Evolutionary conservation across 106 monocot species (phyloP).

Genomic region (Allium sativum): DNA sequence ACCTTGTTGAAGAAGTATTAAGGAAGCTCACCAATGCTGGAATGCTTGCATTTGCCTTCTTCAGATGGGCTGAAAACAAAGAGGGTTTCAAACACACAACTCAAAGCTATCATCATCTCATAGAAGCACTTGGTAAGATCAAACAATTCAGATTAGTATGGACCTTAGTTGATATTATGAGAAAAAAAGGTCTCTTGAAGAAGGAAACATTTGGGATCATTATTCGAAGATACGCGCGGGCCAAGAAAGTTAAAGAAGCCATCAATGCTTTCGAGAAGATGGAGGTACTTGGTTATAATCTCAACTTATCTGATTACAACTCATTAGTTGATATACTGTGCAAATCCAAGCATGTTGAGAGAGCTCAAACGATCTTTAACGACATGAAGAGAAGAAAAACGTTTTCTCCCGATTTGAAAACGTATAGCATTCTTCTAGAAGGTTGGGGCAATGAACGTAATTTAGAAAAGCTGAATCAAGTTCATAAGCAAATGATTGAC

Average conservation of each 20-base stretch:
- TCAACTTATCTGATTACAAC: constrained; percentile 59
- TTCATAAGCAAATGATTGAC: constrained; percentile 55
- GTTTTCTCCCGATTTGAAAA: constrained; percentile 69
- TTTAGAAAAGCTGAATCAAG: constrained; percentile 28
- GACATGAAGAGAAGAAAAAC: constrained; percentile 44
- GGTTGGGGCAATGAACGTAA: constrained; percentile 61
- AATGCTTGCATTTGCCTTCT: constrained; percentile 52
- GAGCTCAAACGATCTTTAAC: constrained; percentile 49
- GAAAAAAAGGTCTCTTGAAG: constrained; percentile 20
- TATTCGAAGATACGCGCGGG: constrained; percentile 61
- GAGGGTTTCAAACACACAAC: constrained; percentile 40
- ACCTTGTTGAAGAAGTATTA: constrained; percentile 47
- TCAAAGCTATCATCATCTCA: constrained; percentile 52
- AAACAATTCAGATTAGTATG: constrained; percentile 81
- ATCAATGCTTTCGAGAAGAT: constrained; percentile 67
- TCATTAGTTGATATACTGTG: constrained; percentile 49
- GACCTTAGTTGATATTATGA: constrained; percentile 68
- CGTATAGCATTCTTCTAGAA: constrained; percentile 79
- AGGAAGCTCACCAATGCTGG: constrained; percentile 71
- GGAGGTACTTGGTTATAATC: constrained; percentile 32
- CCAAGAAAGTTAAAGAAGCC: constrained; percentile 61
- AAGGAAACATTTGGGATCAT: constrained; percentile 68
- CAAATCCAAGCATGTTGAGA: constrained; percentile 65
- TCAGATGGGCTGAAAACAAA: constrained; percentile 66
- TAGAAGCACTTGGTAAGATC: constrained; percentile 90